These are phyloP conservation scores for Peronospora destructor DNA, from an alignment of 352 stramenopile species.

Conservation along the genomic window DNA sequence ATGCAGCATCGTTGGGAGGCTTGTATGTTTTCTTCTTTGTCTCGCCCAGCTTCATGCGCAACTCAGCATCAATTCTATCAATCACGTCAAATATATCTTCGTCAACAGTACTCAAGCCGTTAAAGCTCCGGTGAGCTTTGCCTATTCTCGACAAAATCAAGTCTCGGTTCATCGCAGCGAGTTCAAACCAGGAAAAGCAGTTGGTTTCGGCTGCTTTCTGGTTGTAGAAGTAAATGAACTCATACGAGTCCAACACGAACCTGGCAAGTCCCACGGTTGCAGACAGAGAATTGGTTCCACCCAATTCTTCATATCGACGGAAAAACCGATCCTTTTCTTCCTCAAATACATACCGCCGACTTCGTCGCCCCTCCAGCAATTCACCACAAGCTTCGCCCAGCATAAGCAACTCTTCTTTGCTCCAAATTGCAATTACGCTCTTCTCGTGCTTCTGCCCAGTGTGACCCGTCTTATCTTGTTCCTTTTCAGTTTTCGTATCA, in stretches of 20 bases:
- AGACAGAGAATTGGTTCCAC: conserved; percentile 23
- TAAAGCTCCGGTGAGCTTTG: conserved; percentile 34
- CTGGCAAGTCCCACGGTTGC: conserved; percentile 23
- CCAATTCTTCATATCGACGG: conserved; percentile 30
- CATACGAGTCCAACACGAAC: conserved; percentile 37
- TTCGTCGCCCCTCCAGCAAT: conserved; percentile 29
- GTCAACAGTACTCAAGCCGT: conserved; percentile 27
- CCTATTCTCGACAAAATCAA: conserved; percentile 25
- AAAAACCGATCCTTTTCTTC: conserved; percentile 37
- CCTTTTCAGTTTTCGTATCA: conserved; percentile 10
- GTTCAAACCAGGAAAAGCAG: conserved; percentile 31
- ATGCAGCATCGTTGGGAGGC: conserved; percentile 21
- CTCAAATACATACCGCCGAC: conserved; percentile 34
- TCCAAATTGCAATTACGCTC: conserved; percentile 26
- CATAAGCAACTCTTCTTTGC: conserved; percentile 28
- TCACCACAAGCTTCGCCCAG: conserved; percentile 31
- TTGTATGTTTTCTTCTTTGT: conserved; percentile 38
- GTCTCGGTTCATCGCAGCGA: conserved; percentile 17
- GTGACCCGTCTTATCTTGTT: conserved; percentile 14
- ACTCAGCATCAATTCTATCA: conserved; percentile 28
- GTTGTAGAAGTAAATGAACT: conserved; percentile 43
- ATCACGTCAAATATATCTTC: conserved; percentile 31
- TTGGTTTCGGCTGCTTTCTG: conserved; percentile 21
- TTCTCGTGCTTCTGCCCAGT: conserved; percentile 21
- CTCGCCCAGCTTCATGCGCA: conserved; percentile 23